Percentiles rank a stretch among this genome's conserved stretches.
Evolutionary conservation across 2,329 filamentous ascomycete species (phyloP).

Genomic region (Clonostachys rosea): DNA sequence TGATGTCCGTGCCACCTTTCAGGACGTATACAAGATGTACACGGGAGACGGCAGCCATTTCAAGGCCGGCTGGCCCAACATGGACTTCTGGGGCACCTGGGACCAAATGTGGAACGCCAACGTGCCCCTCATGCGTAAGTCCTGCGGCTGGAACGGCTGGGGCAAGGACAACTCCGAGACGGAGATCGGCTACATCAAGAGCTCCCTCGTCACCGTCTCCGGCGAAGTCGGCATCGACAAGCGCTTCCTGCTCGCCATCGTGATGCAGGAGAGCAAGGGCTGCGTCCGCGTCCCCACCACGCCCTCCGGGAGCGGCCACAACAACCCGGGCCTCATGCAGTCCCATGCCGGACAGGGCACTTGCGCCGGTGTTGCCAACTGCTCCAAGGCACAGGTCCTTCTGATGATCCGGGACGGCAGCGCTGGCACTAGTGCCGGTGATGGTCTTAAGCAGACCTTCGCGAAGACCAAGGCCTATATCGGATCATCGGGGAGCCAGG

Average conservation of each 20-base stretch:
- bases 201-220: constrained; percentile 7
- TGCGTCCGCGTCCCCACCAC: constrained; percentile 9
- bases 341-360: constrained; percentile 8
- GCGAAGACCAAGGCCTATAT: neutral
- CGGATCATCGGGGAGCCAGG: constrained; percentile 2
- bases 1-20: too few relatives aligned
- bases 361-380: constrained; percentile 6
- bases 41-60: constrained; percentile 10
- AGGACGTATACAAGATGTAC: constrained; percentile 10
- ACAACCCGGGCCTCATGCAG: constrained; percentile 11
- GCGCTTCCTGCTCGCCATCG: constrained; percentile 17
- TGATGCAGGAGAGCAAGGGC: constrained; percentile 20
- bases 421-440: constrained; percentile 6
- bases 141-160: constrained; percentile 10
- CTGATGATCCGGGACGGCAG: constrained; percentile 10
- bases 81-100: constrained; percentile 5
- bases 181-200: constrained; percentile 7
- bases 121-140: constrained; percentile 4
- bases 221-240: constrained; percentile 6
- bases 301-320: constrained; percentile 8
- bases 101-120: constrained; percentile 8
- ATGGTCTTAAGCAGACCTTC: constrained; percentile 7
- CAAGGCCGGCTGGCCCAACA: constrained; percentile 10
- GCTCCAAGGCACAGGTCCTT: constrained; percentile 4
- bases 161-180: constrained; percentile 7